phyloP scores from a whole-genome alignment of 768 basidiomycete genomes.

The Tulasnella calospora region DNA sequence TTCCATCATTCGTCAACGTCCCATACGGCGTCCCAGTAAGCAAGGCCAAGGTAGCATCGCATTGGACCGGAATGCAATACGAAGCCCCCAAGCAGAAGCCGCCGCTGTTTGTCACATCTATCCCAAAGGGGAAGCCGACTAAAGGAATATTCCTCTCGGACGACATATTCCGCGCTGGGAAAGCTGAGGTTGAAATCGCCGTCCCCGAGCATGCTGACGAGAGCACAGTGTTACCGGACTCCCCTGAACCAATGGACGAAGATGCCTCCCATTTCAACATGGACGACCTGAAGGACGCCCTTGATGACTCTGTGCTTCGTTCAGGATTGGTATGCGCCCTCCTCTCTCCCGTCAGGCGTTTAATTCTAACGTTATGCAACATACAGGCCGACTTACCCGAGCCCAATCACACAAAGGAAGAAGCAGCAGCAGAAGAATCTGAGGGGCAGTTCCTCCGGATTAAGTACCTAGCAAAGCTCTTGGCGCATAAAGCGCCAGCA shows the following conservation, averaged over 20 bases:
- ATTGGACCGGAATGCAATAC: background rate
- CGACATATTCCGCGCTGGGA: background rate
- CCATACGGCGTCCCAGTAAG: background rate
- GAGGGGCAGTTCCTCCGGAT: background rate
- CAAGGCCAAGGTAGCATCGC: background rate
- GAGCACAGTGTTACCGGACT: background rate
- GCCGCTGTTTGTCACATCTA: background rate
- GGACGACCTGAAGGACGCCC: background rate
- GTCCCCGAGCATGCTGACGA: too few relatives aligned
- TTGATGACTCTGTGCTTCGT: background rate
- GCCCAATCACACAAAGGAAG: background rate
- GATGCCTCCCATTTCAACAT: background rate
- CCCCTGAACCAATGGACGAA: background rate
- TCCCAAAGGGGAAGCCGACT: background rate
- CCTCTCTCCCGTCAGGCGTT: too few relatives aligned
- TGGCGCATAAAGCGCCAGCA: background rate
- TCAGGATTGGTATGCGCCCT: background rate
- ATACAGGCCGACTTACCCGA: background rate
- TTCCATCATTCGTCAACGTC: background rate
- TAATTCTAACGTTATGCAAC: too few relatives aligned
- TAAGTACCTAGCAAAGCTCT: background rate
- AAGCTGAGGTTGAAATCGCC: too few relatives aligned
- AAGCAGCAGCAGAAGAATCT: background rate
- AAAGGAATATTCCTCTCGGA: background rate
- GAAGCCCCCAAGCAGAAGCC: background rate